A percentile compares a stretch with the other conserved stretches of the same genome.
Conservation (phyloP, 352 stramenopile species). For the Globisporangium yorkense region DNA sequence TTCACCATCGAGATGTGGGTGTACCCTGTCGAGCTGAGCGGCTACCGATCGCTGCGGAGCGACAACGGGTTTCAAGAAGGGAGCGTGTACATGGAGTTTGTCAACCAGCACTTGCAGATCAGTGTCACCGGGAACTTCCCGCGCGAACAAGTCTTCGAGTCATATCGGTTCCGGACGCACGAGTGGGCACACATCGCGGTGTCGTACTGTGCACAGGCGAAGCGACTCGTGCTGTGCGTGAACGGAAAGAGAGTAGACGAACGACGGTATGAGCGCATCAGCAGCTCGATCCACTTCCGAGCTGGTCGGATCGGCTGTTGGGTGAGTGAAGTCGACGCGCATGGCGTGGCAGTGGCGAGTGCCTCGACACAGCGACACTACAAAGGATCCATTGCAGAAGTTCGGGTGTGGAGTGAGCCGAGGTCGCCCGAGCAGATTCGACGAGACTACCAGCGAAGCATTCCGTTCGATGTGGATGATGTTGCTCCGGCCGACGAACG, state of each 20-base stretch:
- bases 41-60: conserved; percentile 60
- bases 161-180: conserved; percentile 42
- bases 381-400: conserved; percentile 66
- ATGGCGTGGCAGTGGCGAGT: conserved; percentile 25
- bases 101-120: conserved; percentile 60
- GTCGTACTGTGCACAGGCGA: conserved; percentile 29
- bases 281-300: conserved; percentile 40
- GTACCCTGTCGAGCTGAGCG: conserved; percentile 50
- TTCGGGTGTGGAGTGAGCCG: conserved; percentile 61
- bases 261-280: conserved; percentile 37
- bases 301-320: conserved; percentile 63
- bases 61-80: conserved; percentile 69
- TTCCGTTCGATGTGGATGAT: conserved; percentile 30
- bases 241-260: conserved; percentile 40
- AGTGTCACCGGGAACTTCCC: conserved; percentile 67
- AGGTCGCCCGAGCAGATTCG: conserved; percentile 37
- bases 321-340: conserved; percentile 43
- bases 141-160: conserved; percentile 61
- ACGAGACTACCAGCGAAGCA: conserved; percentile 56
- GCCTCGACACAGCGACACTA: conserved; percentile 48
- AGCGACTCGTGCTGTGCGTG: conserved; percentile 35
- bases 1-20: conserved; percentile 85
- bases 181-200: conserved; percentile 70
- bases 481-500: neutral
- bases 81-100: conserved; percentile 69